Percentiles rank a stretch among this genome's conserved stretches.
phyloP scores from a whole-genome alignment of 345 rosid species.

The Raphanus sativus region DNA sequence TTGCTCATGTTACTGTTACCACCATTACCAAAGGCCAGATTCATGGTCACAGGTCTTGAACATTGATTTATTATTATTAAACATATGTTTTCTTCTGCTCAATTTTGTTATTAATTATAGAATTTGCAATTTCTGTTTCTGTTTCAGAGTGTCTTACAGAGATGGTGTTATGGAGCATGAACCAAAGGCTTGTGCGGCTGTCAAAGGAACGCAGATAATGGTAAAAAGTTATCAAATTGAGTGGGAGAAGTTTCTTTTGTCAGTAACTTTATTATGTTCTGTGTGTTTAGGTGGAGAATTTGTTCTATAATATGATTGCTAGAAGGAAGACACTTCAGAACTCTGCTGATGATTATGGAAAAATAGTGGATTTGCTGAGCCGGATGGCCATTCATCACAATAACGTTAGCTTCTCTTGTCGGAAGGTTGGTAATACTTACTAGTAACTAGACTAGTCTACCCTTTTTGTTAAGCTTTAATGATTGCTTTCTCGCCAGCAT shows the following conservation, averaged over 20 bases:
- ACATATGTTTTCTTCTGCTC: not conserved
- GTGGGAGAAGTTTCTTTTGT: no score
- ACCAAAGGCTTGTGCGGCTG: conserved; percentile 98
- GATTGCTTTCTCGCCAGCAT: conserved; percentile 50
- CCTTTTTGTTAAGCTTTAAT: not conserved
- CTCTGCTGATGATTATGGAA: conserved; percentile 85
- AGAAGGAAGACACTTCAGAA: conserved; percentile 88
- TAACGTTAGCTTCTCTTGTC: conserved; percentile 77
- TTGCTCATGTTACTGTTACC: conserved; percentile 87
- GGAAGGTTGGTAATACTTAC: conserved; percentile 62
- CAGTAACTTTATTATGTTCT: not conserved
- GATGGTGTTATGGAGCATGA: conserved; percentile 89
- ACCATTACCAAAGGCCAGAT: conserved; percentile 84
- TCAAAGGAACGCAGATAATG: conserved; percentile 96
- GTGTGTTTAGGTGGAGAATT: conserved; percentile 69
- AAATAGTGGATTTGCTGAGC: conserved; percentile 85
- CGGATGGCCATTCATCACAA: conserved; percentile 86
- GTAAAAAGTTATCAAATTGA: conserved; percentile 32
- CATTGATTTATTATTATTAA: not conserved
- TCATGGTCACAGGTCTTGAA: conserved; percentile 79
- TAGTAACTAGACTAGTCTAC: not conserved
- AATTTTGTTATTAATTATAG: no score
- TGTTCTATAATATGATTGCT: conserved; percentile 96
- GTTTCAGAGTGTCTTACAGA: conserved; percentile 69
- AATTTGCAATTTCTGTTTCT: not conserved